A percentile compares a stretch with the other conserved stretches of the same genome.
Evolutionary conservation across 2,329 filamentous ascomycete genomes (phyloP).

Genomic region (Aspergillus terreus): DNA sequence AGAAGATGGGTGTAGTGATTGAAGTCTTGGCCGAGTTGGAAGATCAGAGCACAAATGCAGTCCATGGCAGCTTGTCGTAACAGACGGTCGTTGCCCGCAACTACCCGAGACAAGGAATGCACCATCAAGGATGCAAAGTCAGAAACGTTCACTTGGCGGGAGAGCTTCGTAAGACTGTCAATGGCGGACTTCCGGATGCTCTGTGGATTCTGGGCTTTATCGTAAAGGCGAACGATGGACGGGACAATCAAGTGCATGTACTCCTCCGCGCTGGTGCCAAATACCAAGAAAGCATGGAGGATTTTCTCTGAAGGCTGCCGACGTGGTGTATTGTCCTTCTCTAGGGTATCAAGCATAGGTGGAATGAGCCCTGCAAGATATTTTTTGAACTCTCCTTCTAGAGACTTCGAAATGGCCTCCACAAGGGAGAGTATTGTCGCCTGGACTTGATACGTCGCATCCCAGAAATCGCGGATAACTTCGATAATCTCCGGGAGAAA

Average conservation of each 20-base stretch:
- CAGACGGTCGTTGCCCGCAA: conserved; percentile 67
- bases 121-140: conserved; percentile 97
- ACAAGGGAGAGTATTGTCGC: conserved; percentile 88
- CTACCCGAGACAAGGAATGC: conserved; percentile 80
- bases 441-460: conserved; percentile 73
- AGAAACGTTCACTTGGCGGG: conserved; percentile 92
- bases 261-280: conserved; percentile 91
- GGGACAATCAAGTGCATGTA: conserved; percentile 99
- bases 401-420: conserved; percentile 85
- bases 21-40: conserved; percentile 93
- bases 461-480: conserved; percentile 87
- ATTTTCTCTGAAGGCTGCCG: conserved; percentile 84
- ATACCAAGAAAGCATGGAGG: conserved; percentile 90
- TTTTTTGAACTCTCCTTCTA: conserved; percentile 97
- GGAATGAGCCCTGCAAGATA: conserved; percentile 86
- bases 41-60: conserved; percentile 90
- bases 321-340: conserved; percentile 73
- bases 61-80: conserved; percentile 82
- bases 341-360: conserved; percentile 88
- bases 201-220: conserved; percentile 76
- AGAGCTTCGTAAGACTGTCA: conserved; percentile 90
- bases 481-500: conserved; percentile 84
- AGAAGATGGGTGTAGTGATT: conserved; percentile 90
- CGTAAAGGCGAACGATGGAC: conserved; percentile 89
- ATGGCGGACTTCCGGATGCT: conserved; percentile 84